Base-by-base conservation (phyloP, 2,329 filamentous ascomycete genomes). In the Aspergillus pseudotamarii region DNA sequence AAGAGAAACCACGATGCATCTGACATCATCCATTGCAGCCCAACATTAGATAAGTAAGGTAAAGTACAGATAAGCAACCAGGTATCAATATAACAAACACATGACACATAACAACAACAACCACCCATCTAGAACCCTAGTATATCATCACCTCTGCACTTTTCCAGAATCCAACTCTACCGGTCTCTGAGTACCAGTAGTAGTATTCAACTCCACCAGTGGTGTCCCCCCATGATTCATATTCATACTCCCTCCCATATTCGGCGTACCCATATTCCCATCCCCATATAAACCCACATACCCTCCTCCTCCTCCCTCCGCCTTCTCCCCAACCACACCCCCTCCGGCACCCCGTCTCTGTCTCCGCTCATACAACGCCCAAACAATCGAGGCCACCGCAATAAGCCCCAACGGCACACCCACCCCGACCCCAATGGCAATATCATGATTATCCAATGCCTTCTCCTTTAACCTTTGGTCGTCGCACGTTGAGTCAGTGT, bases 351-450 rank as follows among this genome's bases (percentile, higher is more conserved):
- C 26, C 6, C 12, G 23, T 28, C 46, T 50, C 46, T 46, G 43
- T 19, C 41, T 34, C 28, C 26, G n/a, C 30, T 60, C 59, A 53
- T 51, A 60, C 28, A 53, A 41, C 2, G 36, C 59, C 53, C 59
- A 60, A 8, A 8, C 23, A 28, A 57, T n/a, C 6, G 59, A 43
- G 26, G 43, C 30, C 9, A 45, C n/a, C 14, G 59, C 53, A 36
- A 60, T 41, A 2, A 73, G 38, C n/a, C 59, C 64, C 16, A 66
- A 32, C 6, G 64, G 64, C 19, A 66, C 41, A 16, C 64, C 64
- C 9, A 66, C 28, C 19, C 61, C 61, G 9, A 62, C 51, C 8
- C 59, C 64, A 32, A 66, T 58, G 1, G 61, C 64, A 12, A 66
- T 26, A 32, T 61, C 53, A 12, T 38, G 23, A 30, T 45, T 28